Base-by-base conservation (phyloP, 2,329 filamentous ascomycete species). In the Aspergillus pseudonomiae region DNA sequence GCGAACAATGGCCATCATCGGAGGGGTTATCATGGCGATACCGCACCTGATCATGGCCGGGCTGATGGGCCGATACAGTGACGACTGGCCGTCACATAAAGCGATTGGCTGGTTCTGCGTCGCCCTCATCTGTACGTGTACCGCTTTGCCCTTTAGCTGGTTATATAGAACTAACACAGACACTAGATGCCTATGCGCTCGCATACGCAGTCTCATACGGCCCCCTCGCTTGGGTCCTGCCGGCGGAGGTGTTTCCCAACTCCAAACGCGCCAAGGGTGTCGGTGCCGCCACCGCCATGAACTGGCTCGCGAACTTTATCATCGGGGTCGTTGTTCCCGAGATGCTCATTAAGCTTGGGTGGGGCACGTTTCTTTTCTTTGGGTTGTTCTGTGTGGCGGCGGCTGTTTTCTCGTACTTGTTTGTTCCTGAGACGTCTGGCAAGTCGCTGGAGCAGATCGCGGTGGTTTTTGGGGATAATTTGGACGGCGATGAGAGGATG, bases 291-390 rank as follows among this genome's bases (percentile, higher is more conserved):
- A 77, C 75, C 0, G 72, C 73, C 0, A 74, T 72, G 48, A 74
- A 74, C 45, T 81, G 79, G 79, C 60, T 81, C 24, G 74, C 73
- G 57, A 79, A 80, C 62, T 80, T 80, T 59, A 74, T 75, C 34
- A 75, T 80, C 32, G 86, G 89, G 28, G 82, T 89, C 71, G 82
- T 89, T 10, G 88, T 86, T 0, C 88, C 88, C 0, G 81, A 86
- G 2, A 82, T 90, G 65, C 83, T 90, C 19, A 77, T 84, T 59
- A 84, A 84, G 58, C 86, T 77, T 0, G 79, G 78, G 0, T 81
- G 74, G 65, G 80, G 80, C 12, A 71, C 74, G 4, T 88, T 86
- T 70, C 75, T 86, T 55, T 88, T 88, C 77, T 88, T 88, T 63
- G 83, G 80, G 0, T 73, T 78, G 1, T 85, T 85, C 61, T 83